phyloP scores from a whole-genome alignment of 768 basidiomycete genomes.

The Exsudoporus frostii region DNA sequence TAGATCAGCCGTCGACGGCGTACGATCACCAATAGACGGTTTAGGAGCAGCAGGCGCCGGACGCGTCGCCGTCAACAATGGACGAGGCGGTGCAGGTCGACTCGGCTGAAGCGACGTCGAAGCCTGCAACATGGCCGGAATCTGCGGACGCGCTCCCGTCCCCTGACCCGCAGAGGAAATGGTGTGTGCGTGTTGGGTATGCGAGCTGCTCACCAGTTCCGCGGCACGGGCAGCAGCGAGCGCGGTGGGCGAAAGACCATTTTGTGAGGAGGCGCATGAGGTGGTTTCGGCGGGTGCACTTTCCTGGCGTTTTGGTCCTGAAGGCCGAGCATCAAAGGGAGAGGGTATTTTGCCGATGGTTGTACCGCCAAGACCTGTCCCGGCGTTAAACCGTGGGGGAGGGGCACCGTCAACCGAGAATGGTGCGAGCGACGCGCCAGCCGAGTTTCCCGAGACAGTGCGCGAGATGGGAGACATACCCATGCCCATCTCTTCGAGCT shows the following conservation, averaged over 20 bases:
- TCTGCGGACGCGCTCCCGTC: conserved; percentile 24
- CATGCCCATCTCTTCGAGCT: conserved; percentile 63
- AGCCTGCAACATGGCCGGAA: conserved; percentile 24
- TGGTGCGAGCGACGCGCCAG: conserved; percentile 32
- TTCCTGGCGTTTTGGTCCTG: conserved; percentile 44
- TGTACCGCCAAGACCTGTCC: conserved; percentile 84
- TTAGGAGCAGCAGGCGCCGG: conserved; percentile 52
- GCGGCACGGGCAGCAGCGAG: conserved; percentile 57
- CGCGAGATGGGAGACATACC: conserved; percentile 27
- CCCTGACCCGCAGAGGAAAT: conserved; percentile 36
- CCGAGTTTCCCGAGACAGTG: conserved; percentile 16
- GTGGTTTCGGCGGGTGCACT: conserved; percentile 37
- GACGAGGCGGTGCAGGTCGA: conserved; percentile 68
- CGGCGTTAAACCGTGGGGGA: conserved; percentile 83
- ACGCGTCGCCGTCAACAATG: conserved; percentile 53
- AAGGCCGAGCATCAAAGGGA: conserved; percentile 35
- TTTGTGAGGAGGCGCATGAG: conserved; percentile 29
- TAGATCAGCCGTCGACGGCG: conserved; percentile 63
- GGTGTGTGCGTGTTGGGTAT: conserved; percentile 38
- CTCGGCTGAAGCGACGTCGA: conserved; percentile 48
- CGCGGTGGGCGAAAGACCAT: conserved; percentile 41
- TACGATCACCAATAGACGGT: conserved; percentile 42
- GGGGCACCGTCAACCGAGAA: conserved; percentile 39
- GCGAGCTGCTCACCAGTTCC: conserved; percentile 57
- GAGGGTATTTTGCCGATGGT: conserved; percentile 43